Percentiles rank a stretch among this genome's conserved stretches.
These are phyloP conservation scores for Phytophthora palmivora DNA, from an alignment of 352 stramenopile species.

Conservation along the genomic window DNA sequence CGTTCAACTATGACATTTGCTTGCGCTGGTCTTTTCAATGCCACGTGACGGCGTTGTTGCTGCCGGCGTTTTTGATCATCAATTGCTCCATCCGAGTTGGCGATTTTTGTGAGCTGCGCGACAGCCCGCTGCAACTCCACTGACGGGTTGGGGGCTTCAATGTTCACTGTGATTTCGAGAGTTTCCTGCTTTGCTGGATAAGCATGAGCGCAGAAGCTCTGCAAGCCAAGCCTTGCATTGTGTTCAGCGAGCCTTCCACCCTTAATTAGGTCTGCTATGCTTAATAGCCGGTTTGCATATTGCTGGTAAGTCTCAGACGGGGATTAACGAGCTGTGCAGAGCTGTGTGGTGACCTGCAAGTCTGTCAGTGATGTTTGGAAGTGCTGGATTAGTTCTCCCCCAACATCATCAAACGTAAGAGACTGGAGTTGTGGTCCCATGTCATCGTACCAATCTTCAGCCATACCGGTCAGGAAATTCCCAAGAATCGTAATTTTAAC, in stretches of 20 bases:
- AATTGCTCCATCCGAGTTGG: slow-evolving; percentile 5
- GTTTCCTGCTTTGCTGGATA: slow-evolving; percentile 1
- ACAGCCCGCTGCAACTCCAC: slow-evolving; percentile 2
- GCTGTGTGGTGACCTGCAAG: neutral
- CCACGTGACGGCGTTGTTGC: too few relatives aligned
- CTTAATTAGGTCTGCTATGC: neutral
- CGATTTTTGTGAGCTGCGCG: neutral
- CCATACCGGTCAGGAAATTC: slow-evolving; percentile 4
- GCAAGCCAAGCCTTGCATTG: neutral
- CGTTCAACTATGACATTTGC: too few relatives aligned
- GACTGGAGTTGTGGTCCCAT: neutral
- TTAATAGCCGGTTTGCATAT: slow-evolving; percentile 3
- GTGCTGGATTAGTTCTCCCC: neutral
- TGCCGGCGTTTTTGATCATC: neutral
- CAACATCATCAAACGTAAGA: neutral
- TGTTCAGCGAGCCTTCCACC: neutral
- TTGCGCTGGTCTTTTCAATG: too few relatives aligned
- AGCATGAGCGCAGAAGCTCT: neutral
- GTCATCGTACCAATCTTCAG: slow-evolving; percentile 7
- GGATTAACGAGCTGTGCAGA: neutral
- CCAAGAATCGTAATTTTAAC: slow-evolving; percentile 6
- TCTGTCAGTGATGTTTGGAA: slow-evolving; percentile 2
- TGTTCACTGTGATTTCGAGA: slow-evolving; percentile 3
- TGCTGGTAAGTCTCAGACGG: neutral
- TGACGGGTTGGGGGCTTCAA: neutral